A percentile compares a stretch with the other conserved stretches of the same genome.
Conservation (phyloP, 1,284 basidiomycete species). For the Grifola frondosa region DNA sequence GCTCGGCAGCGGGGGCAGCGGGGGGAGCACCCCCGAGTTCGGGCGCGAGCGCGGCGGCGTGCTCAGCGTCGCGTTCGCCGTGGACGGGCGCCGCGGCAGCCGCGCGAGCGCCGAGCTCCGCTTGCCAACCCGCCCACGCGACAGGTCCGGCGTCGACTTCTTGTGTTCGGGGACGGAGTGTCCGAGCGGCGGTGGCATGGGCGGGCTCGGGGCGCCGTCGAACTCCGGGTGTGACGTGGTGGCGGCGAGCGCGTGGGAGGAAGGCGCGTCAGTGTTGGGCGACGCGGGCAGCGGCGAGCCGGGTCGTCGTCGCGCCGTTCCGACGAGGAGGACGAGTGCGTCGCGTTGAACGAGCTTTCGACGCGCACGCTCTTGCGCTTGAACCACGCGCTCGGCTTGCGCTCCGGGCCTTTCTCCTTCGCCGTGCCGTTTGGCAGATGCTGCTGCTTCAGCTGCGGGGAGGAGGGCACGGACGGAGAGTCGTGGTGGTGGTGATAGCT, state of each 20-base stretch:
- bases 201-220: slow-evolving; percentile 6
- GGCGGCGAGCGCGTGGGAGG: slow-evolving; percentile 7
- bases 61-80: slow-evolving; percentile 25
- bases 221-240: slow-evolving; percentile 5
- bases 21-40: slow-evolving; percentile 14
- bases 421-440: slow-evolving; percentile 15
- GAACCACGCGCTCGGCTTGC: slow-evolving; percentile 54
- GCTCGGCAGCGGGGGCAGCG: slow-evolving; percentile 24
- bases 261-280: slow-evolving; percentile 9
- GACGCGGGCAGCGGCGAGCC: slow-evolving; percentile 21
- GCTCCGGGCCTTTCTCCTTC: slow-evolving; percentile 42
- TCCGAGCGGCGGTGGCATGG: slow-evolving; percentile 4
- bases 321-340: slow-evolving; percentile 10
- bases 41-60: slow-evolving; percentile 11
- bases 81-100: slow-evolving; percentile 26
- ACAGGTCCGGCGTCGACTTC: slow-evolving; percentile 26
- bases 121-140: slow-evolving; percentile 15
- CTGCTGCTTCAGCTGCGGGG: slow-evolving; percentile 12
- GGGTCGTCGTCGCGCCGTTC: not conserved
- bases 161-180: slow-evolving; percentile 23
- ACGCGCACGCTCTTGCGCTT: slow-evolving; percentile 42
- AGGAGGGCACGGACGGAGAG: slow-evolving; percentile 13
- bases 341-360: slow-evolving; percentile 10
- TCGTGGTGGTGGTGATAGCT: slow-evolving; percentile 17
- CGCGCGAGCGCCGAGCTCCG: slow-evolving; percentile 8